Evolutionary conservation across 305 asterid genomes (phyloP), one percentile per base, ranked within the genome.

Genomic region (Fraxinus platypoda): DNA sequence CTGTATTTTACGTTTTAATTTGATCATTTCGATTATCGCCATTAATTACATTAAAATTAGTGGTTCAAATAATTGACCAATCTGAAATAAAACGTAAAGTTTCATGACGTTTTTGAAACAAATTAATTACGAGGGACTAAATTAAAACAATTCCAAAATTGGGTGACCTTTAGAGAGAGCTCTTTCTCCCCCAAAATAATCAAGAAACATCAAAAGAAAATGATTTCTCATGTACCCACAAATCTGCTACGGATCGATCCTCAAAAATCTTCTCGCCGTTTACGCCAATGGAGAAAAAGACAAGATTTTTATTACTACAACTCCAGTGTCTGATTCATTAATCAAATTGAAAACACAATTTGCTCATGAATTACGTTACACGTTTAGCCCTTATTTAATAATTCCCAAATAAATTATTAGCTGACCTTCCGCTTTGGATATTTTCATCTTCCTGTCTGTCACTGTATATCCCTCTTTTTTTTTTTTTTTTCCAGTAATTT

Each of bases 311-410:
- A 71, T 68, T 66, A 46, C 81, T 75, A 77, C 82, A 26, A 30
- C 57, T 75, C 26, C 71, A 78, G 64, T 49, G 52, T 28, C 26
- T 13, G 41, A 31, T 19, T 19, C 12, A 11, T 17, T 23, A 4
- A 26, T 23, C 15, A 1, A 12, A 19, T 6, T 2, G 77, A 19
- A 6, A 80, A 57, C 80, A 35, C 4, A 34, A 17, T 71, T 62
- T 83, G 31, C 11, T 49, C 72, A 0, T 70, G 38, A 70, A 70
- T 70, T 70, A 28, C 75, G 73, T 78, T 30, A 12, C 87, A 78
- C 78, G 84, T 43, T 81, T 76, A 73, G 49, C 25, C 75, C 59
- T 31, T 11, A 76, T 71, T 70, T 70, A 46, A 54, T 77, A 52
- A 52, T 25, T n/a, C 41, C 38, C n/a, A 70, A 68, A 70, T 30